Conservation (phyloP, 371 early-diverging fungal genomes). For the Haplosporangium sp. region DNA sequence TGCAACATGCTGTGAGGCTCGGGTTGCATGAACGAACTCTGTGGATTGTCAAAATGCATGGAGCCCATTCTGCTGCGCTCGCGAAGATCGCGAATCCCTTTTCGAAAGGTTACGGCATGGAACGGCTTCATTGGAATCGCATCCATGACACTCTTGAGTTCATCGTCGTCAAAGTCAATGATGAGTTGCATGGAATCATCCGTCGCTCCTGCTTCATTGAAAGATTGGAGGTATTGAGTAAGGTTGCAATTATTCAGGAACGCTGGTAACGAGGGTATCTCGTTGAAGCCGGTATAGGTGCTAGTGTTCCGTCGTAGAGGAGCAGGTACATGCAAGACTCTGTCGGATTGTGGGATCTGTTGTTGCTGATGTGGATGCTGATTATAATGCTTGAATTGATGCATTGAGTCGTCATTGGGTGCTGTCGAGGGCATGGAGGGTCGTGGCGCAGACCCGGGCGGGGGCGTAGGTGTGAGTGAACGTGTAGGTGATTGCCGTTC, state of each 20-base stretch:
- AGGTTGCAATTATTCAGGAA: conserved; percentile 60
- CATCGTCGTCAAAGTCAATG: conserved; percentile 63
- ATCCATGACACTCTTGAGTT: conserved; percentile 58
- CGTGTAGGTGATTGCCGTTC: conserved; percentile 36
- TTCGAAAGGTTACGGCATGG: conserved; percentile 61
- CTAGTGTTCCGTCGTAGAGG: conserved; percentile 41
- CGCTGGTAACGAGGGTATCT: conserved; percentile 43
- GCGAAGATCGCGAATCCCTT: conserved; percentile 57
- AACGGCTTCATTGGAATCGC: conserved; percentile 65
- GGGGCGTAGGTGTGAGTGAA: conserved; percentile 25
- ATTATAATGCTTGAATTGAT: neutral
- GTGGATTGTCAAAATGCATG: conserved; percentile 54
- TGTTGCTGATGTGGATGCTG: conserved; percentile 5
- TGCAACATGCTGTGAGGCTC: conserved; percentile 50
- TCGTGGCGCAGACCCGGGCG: neutral
- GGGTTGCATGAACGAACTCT: conserved; percentile 54
- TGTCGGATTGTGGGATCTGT: conserved; percentile 1
- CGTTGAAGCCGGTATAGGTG: conserved; percentile 41
- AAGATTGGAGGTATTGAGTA: conserved; percentile 59
- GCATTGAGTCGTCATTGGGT: conserved; percentile 1
- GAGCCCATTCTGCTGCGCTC: conserved; percentile 48
- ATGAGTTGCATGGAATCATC: conserved; percentile 61
- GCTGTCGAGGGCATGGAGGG: neutral
- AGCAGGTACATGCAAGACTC: conserved; percentile 39
- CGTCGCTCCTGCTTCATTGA: conserved; percentile 62